These are phyloP conservation scores for Cercospora sp. DNA, from an alignment of 2,329 filamentous ascomycete species.

Conservation along the genomic window DNA sequence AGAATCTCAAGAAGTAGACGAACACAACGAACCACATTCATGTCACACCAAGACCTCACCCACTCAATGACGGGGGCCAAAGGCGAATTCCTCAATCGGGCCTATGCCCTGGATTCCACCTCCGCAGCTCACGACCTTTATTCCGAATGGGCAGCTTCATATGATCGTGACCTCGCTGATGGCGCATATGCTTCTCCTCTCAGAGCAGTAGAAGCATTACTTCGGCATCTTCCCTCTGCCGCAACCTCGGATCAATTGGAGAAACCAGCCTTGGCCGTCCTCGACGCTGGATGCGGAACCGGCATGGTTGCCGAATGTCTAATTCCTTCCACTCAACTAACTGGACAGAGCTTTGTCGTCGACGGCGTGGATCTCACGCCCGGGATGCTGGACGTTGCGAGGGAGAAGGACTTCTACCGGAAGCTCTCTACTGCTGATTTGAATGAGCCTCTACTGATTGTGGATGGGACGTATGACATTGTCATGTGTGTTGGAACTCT, in stretches of 20 bases:
- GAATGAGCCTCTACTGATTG: conserved; percentile 15
- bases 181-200: conserved; percentile 18
- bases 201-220: conserved; percentile 13
- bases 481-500: conserved; percentile 25
- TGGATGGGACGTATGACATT: conserved; percentile 20
- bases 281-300: conserved; percentile 25
- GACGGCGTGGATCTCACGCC: conserved; percentile 24
- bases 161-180: conserved; percentile 17
- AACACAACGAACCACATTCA: background rate
- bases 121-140: conserved; percentile 17
- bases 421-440: conserved; percentile 21
- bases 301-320: conserved; percentile 19
- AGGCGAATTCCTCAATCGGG: conserved; percentile 18
- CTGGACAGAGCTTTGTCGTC: conserved; percentile 5
- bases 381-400: conserved; percentile 18
- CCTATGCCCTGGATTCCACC: conserved; percentile 17
- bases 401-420: conserved; percentile 15
- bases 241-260: background rate
- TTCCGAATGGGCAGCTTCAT: conserved; percentile 23
- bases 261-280: conserved; percentile 3
- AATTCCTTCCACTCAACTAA: background rate
- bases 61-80: conserved; percentile 8
- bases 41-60: conserved; percentile 9
- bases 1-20: background rate
- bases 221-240: background rate